Evolutionary conservation across 768 basidiomycete genomes (phyloP).

Genomic region (Fomitopsis pulvina): DNA sequence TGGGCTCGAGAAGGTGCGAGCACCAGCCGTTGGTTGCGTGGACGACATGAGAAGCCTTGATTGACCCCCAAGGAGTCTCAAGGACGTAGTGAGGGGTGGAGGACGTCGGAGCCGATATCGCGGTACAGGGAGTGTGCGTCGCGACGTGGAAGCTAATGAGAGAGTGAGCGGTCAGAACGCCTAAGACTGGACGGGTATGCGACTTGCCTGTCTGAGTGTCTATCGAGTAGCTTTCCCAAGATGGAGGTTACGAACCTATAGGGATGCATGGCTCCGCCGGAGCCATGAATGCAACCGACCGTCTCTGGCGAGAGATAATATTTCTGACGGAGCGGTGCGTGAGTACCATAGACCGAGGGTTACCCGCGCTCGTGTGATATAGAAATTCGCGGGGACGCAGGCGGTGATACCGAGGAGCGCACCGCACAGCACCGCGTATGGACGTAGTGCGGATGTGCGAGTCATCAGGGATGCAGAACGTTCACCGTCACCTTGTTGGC

Average conservation of each 20-base stretch:
- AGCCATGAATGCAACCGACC: conserved; percentile 45
- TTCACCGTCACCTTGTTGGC: too few species aligned
- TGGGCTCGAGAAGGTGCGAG: conserved; percentile 58
- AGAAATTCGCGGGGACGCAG: too few species aligned
- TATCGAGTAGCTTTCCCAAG: conserved; percentile 42
- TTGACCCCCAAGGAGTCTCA: conserved; percentile 52
- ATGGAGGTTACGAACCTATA: conserved; percentile 64
- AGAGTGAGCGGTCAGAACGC: neutral
- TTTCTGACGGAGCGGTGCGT: conserved; percentile 28
- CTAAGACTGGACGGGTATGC: neutral
- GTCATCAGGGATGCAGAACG: too few species aligned
- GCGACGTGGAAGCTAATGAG: conserved; percentile 47
- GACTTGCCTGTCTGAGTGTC: conserved; percentile 42
- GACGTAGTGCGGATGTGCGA: too few species aligned
- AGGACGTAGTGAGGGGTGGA: conserved; percentile 39
- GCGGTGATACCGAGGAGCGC: neutral
- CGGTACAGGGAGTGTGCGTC: conserved; percentile 57
- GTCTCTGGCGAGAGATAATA: conserved; percentile 40
- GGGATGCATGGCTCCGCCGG: conserved; percentile 60
- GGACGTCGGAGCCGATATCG: conserved; percentile 31
- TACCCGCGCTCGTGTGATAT: too few species aligned
- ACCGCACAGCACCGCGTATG: too few species aligned
- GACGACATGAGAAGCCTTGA: conserved; percentile 57
- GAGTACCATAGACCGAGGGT: neutral
- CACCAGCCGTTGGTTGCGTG: conserved; percentile 86